phyloP scores from a whole-genome alignment of 306 rosid genomes.

The Neltuma alba region DNA sequence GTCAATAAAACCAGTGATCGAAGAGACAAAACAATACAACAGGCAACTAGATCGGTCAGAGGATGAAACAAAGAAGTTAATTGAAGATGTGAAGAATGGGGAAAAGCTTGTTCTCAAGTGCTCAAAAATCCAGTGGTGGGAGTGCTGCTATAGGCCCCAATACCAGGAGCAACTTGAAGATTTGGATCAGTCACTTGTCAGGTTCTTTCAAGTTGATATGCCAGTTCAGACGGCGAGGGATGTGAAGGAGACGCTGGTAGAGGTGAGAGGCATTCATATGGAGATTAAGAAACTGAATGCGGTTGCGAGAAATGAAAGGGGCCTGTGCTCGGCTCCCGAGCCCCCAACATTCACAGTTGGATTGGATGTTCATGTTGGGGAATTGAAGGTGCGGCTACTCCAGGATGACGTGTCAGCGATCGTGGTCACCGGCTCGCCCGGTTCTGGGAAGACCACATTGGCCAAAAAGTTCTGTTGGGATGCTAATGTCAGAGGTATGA shows the following conservation, averaged over 20 bases:
- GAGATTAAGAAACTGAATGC: background rate
- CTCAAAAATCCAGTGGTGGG: slow-evolving; percentile 41
- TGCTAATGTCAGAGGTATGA: slow-evolving; percentile 47
- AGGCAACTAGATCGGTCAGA: slow-evolving; percentile 30
- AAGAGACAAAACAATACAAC: slow-evolving; percentile 33
- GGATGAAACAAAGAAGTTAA: slow-evolving; percentile 29
- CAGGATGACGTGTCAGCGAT: slow-evolving; percentile 29
- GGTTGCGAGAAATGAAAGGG: slow-evolving; percentile 13
- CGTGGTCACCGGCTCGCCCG: slow-evolving; percentile 53
- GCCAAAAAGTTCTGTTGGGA: slow-evolving; percentile 53
- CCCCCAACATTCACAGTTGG: slow-evolving; percentile 48
- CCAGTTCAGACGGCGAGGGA: slow-evolving; percentile 28
- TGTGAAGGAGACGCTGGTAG: background rate
- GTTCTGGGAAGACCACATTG: slow-evolving; percentile 62
- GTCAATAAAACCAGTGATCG: slow-evolving; percentile 27
- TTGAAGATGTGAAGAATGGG: slow-evolving; percentile 30
- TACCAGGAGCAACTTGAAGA: slow-evolving; percentile 44
- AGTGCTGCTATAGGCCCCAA: slow-evolving; percentile 9
- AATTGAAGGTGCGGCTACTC: slow-evolving; percentile 53
- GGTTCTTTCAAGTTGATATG: slow-evolving; percentile 32
- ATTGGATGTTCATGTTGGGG: slow-evolving; percentile 48
- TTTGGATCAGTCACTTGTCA: slow-evolving; percentile 24
- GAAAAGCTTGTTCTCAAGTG: slow-evolving; percentile 41
- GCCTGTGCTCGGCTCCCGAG: slow-evolving; percentile 43
- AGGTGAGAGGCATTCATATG: background rate